Percentiles rank a stretch among this genome's conserved stretches.
Conservation (phyloP, 352 stramenopile genomes). For the Aphanomyces astaci region DNA sequence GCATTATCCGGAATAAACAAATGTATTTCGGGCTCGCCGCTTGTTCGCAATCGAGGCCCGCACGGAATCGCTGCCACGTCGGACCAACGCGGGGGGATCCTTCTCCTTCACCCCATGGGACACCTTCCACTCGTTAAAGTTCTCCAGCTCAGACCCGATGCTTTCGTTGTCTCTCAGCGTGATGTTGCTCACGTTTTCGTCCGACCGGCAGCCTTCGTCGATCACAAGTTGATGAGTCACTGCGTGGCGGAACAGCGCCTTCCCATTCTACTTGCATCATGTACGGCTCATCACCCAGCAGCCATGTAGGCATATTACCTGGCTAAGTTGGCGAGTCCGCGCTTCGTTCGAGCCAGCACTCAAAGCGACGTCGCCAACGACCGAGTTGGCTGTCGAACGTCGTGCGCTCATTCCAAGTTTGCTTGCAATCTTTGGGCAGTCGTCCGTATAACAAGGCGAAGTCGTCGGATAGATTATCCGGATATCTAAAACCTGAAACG, state of each 20-base stretch:
- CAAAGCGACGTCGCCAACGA: neutral
- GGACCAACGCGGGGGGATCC: constrained; percentile 34
- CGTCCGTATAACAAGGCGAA: neutral
- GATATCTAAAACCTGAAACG: no score
- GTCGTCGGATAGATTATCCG: neutral
- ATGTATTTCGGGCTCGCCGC: constrained; percentile 6
- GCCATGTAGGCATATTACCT: neutral
- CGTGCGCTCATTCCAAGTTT: no score
- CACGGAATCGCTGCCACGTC: neutral
- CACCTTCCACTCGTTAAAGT: constrained; percentile 41
- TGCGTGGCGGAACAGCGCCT: constrained; percentile 42
- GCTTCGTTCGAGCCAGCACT: neutral
- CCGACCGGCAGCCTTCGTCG: constrained; percentile 20
- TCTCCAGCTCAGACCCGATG: constrained; percentile 52
- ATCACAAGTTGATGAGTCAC: constrained; percentile 38
- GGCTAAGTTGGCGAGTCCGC: neutral
- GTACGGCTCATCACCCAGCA: neutral
- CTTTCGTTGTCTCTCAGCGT: constrained; percentile 43
- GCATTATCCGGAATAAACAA: constrained; percentile 5
- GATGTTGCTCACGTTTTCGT: constrained; percentile 31
- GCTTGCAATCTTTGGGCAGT: neutral
- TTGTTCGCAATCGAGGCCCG: constrained; percentile 2
- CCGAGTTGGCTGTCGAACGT: neutral
- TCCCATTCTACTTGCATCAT: constrained; percentile 34
- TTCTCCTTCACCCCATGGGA: constrained; percentile 26